These are phyloP conservation scores for Geotrichum bryndzae DNA, from an alignment of 1,139 yeast species.

Conservation along the genomic window DNA sequence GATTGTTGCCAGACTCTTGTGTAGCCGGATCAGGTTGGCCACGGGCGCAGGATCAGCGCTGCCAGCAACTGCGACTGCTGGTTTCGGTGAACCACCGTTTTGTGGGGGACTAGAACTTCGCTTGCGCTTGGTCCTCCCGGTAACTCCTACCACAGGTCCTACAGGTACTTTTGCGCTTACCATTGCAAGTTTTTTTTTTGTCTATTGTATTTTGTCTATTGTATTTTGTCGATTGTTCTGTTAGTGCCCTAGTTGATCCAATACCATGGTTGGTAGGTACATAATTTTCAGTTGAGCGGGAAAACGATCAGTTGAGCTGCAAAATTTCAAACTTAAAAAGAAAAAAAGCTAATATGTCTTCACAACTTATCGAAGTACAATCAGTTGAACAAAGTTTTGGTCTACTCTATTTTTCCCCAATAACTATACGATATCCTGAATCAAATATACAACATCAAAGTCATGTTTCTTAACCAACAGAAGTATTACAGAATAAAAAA, in stretches of 20 bases:
- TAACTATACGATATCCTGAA: too few species aligned
- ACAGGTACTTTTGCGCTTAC: background rate
- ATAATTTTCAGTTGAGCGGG: too few species aligned
- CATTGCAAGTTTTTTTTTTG: background rate
- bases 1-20: slow-evolving; percentile 37
- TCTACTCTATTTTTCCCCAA: too few species aligned
- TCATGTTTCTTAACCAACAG: too few species aligned
- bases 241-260: background rate
- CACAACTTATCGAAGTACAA: too few species aligned
- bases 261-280: too few species aligned
- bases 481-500: too few species aligned
- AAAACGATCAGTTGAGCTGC: too few species aligned
- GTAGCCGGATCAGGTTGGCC: background rate
- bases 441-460: too few species aligned
- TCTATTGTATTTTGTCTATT: background rate
- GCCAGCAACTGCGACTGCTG: background rate
- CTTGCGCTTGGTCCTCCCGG: background rate
- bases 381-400: too few species aligned
- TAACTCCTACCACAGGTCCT: background rate
- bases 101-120: background rate
- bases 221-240: background rate
- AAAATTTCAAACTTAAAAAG: too few species aligned
- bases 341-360: too few species aligned
- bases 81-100: background rate
- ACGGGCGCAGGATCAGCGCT: background rate